Evolutionary conservation across 2,329 filamentous ascomycete species (phyloP).

Genomic region (Fonsecaea monophora): DNA sequence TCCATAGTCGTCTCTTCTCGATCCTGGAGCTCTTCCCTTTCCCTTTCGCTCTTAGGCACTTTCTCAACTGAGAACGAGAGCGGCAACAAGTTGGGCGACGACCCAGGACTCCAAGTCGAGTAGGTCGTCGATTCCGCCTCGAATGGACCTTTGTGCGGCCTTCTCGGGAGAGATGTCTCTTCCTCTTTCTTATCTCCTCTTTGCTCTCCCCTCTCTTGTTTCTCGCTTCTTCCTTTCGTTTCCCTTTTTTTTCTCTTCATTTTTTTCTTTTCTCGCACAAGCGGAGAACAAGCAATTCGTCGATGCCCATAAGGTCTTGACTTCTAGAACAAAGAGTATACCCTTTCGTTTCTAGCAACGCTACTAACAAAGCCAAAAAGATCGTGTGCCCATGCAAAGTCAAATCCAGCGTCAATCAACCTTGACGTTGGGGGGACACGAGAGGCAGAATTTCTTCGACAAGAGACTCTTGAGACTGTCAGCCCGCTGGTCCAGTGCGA

Average conservation of each 20-base stretch:
- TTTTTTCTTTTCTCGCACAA: background rate
- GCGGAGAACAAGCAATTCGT: background rate
- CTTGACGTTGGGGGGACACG: too few species aligned
- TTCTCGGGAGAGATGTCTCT: background rate
- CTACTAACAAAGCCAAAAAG: background rate
- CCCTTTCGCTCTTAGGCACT: background rate
- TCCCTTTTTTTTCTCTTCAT: background rate
- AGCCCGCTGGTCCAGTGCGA: too few species aligned
- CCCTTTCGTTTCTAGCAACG: background rate
- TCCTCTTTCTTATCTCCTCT: background rate
- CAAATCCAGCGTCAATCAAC: background rate
- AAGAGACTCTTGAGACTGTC: too few species aligned
- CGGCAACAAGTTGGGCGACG: background rate
- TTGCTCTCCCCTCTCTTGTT: background rate
- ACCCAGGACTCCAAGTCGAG: background rate
- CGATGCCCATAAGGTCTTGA: background rate
- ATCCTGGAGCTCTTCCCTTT: background rate
- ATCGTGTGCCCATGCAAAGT: background rate
- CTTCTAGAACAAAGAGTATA: background rate
- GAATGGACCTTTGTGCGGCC: background rate
- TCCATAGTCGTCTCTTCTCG: too few species aligned
- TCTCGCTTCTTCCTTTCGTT: background rate
- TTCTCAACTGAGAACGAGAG: background rate
- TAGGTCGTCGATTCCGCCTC: slow-evolving; percentile 1
- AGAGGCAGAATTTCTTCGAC: too few species aligned